These are phyloP conservation scores for Pleomassaria siparia DNA, from an alignment of 2,329 filamentous ascomycete genomes.

Conservation along the genomic window DNA sequence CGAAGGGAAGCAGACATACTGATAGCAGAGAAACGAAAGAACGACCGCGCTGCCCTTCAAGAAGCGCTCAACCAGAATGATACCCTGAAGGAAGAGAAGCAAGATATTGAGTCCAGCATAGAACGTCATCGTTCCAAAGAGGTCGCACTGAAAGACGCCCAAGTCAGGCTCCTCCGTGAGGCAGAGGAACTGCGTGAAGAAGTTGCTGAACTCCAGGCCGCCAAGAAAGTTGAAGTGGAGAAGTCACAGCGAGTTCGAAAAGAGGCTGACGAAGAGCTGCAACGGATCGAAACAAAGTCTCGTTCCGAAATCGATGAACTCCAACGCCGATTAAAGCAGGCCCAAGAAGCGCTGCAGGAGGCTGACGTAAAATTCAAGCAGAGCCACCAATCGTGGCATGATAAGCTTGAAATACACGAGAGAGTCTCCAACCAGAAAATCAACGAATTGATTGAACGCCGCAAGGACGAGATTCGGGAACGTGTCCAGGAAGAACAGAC, in stretches of 20 bases:
- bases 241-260: slow-evolving; percentile 3
- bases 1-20: slow-evolving; percentile 13
- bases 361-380: slow-evolving; percentile 1
- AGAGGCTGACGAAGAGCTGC: background rate
- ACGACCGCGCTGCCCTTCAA: slow-evolving; percentile 9
- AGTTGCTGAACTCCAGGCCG: slow-evolving; percentile 10
- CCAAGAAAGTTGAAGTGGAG: slow-evolving; percentile 5
- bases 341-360: slow-evolving; percentile 2
- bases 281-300: slow-evolving; percentile 9
- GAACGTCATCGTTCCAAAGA: slow-evolving; percentile 13
- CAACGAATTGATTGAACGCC: background rate
- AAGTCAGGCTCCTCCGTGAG: slow-evolving; percentile 9
- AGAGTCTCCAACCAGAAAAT: slow-evolving; percentile 2
- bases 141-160: slow-evolving; percentile 7
- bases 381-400: slow-evolving; percentile 10
- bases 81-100: slow-evolving; percentile 14
- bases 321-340: slow-evolving; percentile 5
- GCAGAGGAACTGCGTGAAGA: slow-evolving; percentile 14
- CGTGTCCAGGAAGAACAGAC: no score
- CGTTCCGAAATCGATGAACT: slow-evolving; percentile 14
- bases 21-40: slow-evolving; percentile 7
- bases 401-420: slow-evolving; percentile 18
- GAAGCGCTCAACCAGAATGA: slow-evolving; percentile 3
- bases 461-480: background rate
- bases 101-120: slow-evolving; percentile 10